Base-by-base conservation (phyloP, 305 asterid species). In the Fraxinus albicans region DNA sequence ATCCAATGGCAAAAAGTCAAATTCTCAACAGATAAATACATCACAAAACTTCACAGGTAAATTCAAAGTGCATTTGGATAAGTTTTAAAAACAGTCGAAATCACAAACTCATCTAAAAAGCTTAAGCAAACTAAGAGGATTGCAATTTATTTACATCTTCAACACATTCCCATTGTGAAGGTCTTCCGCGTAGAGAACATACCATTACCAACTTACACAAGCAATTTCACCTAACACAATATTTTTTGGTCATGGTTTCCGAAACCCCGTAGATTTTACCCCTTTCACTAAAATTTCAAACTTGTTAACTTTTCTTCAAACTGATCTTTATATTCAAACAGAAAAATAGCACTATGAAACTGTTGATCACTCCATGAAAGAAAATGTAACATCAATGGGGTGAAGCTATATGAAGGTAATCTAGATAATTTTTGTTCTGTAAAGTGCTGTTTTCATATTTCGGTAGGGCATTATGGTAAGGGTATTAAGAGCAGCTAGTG, bases 1-100 rank as follows among this genome's bases (percentile, higher is more conserved):
- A 75, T 27, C 65, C 79, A 85, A 40, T 44, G 33, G 74, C 73
- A 65, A 76, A 77, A 76, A 17, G 44, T 75, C 80, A 79, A 77
- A 29, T 35, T 74, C 42, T 42, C 23, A 12, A 6, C 23, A 50
- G 78, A 38, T 17, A 12, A 36, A 42, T 73, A 13, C 35, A 27
- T 12, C 12, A 67, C 8, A 27, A 25, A 27, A 67, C 36, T 67
- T 67, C 74, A 67, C 74, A 67, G 34, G 74, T 27, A 27, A 67
- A 23, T 34, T 25, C 79, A 67, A 47, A 17, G 50, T 63, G 65
- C 35, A 72, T 19, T 60, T 4, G 73, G 72, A 72, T 6, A 19
- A 27, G n/a, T 25, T 63, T 60, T 17, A 21, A 70, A 77, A 69
- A 65, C 34, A 78, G 13, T 13, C 19, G 21, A 40, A 77, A 40